Conservation (phyloP, 192 early-diverging fungal species). For the Powellomyces hirtus region DNA sequence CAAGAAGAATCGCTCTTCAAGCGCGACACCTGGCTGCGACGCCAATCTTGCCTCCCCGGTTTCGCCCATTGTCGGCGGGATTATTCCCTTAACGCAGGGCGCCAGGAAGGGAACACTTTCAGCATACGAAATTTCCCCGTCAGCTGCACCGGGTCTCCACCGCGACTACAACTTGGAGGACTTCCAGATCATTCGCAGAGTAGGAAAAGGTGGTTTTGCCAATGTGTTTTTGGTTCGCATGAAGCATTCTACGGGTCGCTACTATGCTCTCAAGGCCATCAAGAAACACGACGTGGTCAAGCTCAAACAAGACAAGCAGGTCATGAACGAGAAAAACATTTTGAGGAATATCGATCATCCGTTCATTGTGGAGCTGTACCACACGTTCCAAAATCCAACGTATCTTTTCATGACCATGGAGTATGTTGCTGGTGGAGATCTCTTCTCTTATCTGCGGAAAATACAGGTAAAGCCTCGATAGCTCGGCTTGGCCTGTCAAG, state of each 20-base stretch:
- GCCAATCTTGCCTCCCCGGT: constrained; percentile 4
- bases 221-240: constrained; percentile 50
- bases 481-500: background rate
- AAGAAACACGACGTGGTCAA: constrained; percentile 55
- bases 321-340: constrained; percentile 60
- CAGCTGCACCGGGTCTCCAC: constrained; percentile 13
- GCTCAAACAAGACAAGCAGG: constrained; percentile 53
- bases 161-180: constrained; percentile 46
- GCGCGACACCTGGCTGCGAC: constrained; percentile 19
- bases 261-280: constrained; percentile 59
- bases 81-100: background rate
- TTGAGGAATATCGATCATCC: constrained; percentile 45
- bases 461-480: constrained; percentile 31
- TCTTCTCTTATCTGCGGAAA: constrained; percentile 48
- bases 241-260: constrained; percentile 47
- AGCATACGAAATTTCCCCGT: constrained; percentile 47
- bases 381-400: constrained; percentile 51
- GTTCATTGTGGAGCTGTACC: constrained; percentile 55
- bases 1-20: constrained; percentile 12
- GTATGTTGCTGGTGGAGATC: constrained; percentile 57
- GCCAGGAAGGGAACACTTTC: constrained; percentile 37
- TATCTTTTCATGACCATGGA: constrained; percentile 59
- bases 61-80: constrained; percentile 7
- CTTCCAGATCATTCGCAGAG: constrained; percentile 46
- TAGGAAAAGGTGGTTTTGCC: constrained; percentile 57